Evolutionary conservation across 768 basidiomycete genomes (phyloP).

Genomic region (Pleurotus tuoliensis): DNA sequence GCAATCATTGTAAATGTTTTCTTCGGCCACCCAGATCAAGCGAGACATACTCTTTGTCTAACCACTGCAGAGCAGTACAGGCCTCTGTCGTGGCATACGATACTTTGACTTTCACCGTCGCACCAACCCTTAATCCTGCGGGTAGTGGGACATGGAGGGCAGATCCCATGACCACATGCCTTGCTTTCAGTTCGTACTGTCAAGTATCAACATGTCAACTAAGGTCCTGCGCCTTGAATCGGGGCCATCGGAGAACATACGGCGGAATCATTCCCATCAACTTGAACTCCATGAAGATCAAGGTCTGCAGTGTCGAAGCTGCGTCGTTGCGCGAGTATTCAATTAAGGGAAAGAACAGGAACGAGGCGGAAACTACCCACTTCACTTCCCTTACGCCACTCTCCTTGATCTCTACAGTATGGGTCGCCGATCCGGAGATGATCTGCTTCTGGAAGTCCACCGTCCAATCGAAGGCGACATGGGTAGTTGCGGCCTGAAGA

Average conservation of each 20-base stretch:
- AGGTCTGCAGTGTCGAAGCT: conserved; percentile 79
- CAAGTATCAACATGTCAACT: neutral
- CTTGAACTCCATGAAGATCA: conserved; percentile 48
- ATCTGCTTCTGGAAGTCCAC: conserved; percentile 66
- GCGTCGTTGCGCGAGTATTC: neutral
- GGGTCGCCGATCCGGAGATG: conserved; percentile 62
- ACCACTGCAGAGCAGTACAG: conserved; percentile 83
- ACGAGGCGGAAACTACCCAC: conserved; percentile 32
- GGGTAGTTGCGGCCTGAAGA: conserved; percentile 55
- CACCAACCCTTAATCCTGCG: conserved; percentile 33
- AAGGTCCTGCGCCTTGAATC: neutral
- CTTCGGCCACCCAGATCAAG: conserved; percentile 5
- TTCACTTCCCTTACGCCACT: conserved; percentile 54
- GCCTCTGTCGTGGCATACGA: conserved; percentile 70
- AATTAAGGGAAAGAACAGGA: neutral
- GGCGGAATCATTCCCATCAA: conserved; percentile 44
- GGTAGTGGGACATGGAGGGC: conserved; percentile 62
- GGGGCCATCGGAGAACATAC: conserved; percentile 31
- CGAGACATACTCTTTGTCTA: conserved; percentile 63
- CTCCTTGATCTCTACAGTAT: conserved; percentile 53
- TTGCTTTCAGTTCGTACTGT: conserved; percentile 51
- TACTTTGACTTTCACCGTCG: conserved; percentile 51
- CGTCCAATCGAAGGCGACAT: conserved; percentile 73
- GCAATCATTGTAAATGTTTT: neutral
- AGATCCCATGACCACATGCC: conserved; percentile 74